A percentile compares a stretch with the other conserved stretches of the same genome.
Evolutionary conservation across 345 rosid genomes (phyloP).

Genomic region (Acer negundo): DNA sequence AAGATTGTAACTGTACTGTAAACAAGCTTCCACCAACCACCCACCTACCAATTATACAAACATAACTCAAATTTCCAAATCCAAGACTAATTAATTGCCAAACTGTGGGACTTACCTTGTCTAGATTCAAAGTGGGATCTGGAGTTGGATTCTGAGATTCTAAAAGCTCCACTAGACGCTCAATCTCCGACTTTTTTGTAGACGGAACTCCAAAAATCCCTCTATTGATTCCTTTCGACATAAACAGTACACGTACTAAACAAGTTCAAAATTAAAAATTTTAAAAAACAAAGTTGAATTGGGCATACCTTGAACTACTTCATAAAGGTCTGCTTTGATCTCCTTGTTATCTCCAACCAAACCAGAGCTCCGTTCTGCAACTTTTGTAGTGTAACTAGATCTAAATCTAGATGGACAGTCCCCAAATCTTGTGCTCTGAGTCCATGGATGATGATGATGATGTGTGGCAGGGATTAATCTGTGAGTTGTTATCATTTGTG

Average conservation of each 20-base stretch:
- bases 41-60: conserved; percentile 45
- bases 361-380: conserved; percentile 44
- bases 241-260: background rate
- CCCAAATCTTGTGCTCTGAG: conserved; percentile 20
- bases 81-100: background rate
- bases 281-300: background rate
- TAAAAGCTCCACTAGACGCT: conserved; percentile 51
- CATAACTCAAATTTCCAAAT: conserved; percentile 8
- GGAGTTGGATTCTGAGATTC: conserved; percentile 87
- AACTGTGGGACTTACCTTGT: conserved; percentile 42
- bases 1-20: conserved; percentile 78
- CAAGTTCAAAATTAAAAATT: background rate
- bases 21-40: conserved; percentile 81
- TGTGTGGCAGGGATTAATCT: conserved; percentile 19
- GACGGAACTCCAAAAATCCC: conserved; percentile 81
- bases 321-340: conserved; percentile 53
- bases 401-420: conserved; percentile 12
- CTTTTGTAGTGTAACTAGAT: conserved; percentile 32
- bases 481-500: conserved; percentile 22
- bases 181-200: conserved; percentile 65
- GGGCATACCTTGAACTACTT: conserved; percentile 46
- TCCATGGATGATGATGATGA: conserved; percentile 8
- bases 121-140: conserved; percentile 61
- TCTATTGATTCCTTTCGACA: conserved; percentile 61
- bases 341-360: conserved; percentile 19